Conservation (phyloP, 2,329 filamentous ascomycete genomes). For the Penicillium aurantiogriseum region DNA sequence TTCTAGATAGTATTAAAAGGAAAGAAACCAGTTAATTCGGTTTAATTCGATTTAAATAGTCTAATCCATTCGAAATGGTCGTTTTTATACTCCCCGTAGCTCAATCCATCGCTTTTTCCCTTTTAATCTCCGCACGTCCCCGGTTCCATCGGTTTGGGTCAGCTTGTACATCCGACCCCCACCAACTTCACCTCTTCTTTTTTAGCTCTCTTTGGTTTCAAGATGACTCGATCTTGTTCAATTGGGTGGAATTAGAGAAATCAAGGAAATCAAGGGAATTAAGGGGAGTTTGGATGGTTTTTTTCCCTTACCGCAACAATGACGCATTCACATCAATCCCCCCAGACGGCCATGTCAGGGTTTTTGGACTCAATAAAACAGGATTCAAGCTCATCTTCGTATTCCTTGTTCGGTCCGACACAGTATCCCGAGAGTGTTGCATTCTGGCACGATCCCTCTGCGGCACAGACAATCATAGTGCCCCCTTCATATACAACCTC, state of each 20-base stretch:
- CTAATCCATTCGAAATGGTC: background rate
- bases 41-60: background rate
- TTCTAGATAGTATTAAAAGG: background rate
- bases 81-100: background rate
- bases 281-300: background rate
- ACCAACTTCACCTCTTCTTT: slow-evolving; percentile 11
- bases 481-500: slow-evolving; percentile 15
- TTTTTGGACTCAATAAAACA: slow-evolving; percentile 29
- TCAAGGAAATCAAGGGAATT: background rate
- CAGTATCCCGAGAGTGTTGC: slow-evolving; percentile 45
- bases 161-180: slow-evolving; percentile 10
- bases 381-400: slow-evolving; percentile 31
- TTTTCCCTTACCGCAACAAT: slow-evolving; percentile 19
- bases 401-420: slow-evolving; percentile 35
- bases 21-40: background rate
- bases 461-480: slow-evolving; percentile 17
- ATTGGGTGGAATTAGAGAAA: background rate
- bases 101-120: background rate
- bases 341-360: slow-evolving; percentile 32
- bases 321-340: slow-evolving; percentile 32
- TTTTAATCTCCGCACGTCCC: slow-evolving; percentile 28
- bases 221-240: background rate
- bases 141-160: slow-evolving; percentile 23
- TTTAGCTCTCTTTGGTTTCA: background rate
- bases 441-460: slow-evolving; percentile 43